phyloP scores from a whole-genome alignment of 2,329 filamentous ascomycete genomes.

The Bipolaris sorokiniana region DNA sequence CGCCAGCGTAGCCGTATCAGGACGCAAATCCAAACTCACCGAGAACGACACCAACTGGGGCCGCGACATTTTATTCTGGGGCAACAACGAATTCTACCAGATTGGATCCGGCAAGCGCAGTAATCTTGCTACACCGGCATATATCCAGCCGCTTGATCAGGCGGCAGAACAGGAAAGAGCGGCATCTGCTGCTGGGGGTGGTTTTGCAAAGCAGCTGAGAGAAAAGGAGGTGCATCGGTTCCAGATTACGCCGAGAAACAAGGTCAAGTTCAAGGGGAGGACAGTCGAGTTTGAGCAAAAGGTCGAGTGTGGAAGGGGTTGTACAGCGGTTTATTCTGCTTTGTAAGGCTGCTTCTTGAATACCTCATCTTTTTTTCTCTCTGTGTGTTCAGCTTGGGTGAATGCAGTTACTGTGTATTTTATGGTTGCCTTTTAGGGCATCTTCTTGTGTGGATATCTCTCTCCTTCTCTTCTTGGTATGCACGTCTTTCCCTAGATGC shows the following conservation, averaged over 20 bases:
- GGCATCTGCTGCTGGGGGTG: conserved; percentile 22
- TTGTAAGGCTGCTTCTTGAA: not conserved
- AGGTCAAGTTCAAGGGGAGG: conserved; percentile 70
- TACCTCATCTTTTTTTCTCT: not conserved
- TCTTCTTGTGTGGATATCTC: not conserved
- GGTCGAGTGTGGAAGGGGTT: conserved; percentile 84
- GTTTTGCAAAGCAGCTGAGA: conserved; percentile 54
- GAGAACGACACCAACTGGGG: conserved; percentile 85
- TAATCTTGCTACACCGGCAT: conserved; percentile 75
- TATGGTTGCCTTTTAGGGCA: not conserved
- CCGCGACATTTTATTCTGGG: conserved; percentile 89
- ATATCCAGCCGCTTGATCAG: conserved; percentile 77
- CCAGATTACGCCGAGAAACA: conserved; percentile 78
- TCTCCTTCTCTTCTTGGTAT: no score
- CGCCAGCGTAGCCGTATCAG: conserved; percentile 66
- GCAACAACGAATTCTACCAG: conserved; percentile 92
- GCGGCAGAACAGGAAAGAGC: conserved; percentile 58
- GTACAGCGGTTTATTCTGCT: conserved; percentile 62
- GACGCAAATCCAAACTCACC: conserved; percentile 39
- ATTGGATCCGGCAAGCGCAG: conserved; percentile 88
- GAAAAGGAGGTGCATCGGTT: conserved; percentile 75
- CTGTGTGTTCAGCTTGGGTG: not conserved
- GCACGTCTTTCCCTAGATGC: no score
- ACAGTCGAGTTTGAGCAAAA: conserved; percentile 81
- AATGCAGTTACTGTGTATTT: no score